Percentiles rank a stretch among this genome's conserved stretches.
phyloP scores from a whole-genome alignment of 306 rosid species.

The Lablab purpureus region DNA sequence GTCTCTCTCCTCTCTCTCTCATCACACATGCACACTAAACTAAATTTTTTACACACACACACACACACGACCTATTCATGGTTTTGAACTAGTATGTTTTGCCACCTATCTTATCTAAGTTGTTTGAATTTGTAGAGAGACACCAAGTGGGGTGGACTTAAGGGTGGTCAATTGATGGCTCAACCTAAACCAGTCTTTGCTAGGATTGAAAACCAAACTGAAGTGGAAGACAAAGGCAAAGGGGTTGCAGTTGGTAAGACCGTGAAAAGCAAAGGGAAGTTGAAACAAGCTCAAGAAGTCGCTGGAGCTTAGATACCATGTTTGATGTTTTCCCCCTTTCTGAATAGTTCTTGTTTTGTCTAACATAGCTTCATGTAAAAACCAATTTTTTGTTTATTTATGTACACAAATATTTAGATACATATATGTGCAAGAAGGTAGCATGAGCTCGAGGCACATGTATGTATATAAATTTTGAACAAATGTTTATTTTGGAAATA shows the following conservation, averaged over 20 bases:
- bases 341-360: slow-evolving; percentile 17
- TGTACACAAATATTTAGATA: slow-evolving; percentile 29
- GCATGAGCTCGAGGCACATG: background rate
- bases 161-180: slow-evolving; percentile 86
- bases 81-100: slow-evolving; percentile 31
- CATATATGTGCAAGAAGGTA: slow-evolving; percentile 33
- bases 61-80: background rate
- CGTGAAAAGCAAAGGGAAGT: slow-evolving; percentile 59
- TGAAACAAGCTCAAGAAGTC: slow-evolving; percentile 58
- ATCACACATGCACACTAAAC: background rate
- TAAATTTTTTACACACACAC: too few relatives aligned
- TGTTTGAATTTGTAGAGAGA: slow-evolving; percentile 64
- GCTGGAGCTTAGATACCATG: slow-evolving; percentile 62
- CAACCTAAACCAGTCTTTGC: slow-evolving; percentile 84
- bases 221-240: slow-evolving; percentile 48
- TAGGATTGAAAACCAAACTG: slow-evolving; percentile 75
- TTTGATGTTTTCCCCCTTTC: background rate
- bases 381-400: slow-evolving; percentile 35
- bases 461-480: slow-evolving; percentile 45
- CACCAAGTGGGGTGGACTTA: slow-evolving; percentile 91
- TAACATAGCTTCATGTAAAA: slow-evolving; percentile 10
- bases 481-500: background rate
- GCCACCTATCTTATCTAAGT: slow-evolving; percentile 47
- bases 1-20: slow-evolving; percentile 52
- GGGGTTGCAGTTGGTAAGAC: slow-evolving; percentile 53